Percentiles rank a stretch among this genome's conserved stretches.
These are phyloP conservation scores for Suhomyces emberorum DNA, from an alignment of 805 yeast genomes.

Conservation along the genomic window DNA sequence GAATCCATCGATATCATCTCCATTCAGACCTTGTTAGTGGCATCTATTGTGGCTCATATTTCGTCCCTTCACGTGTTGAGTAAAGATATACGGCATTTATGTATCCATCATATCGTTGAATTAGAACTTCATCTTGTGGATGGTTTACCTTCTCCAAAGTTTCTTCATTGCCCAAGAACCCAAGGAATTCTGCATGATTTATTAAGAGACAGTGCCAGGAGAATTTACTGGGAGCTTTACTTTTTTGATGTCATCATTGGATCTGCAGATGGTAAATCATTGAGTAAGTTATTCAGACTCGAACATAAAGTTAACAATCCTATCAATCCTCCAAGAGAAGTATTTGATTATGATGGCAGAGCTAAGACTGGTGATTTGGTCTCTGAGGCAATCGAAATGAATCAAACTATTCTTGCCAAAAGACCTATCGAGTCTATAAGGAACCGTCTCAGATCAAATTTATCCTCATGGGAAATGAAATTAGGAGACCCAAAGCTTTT, in stretches of 20 bases:
- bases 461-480: conserved; percentile 50
- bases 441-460: conserved; percentile 41
- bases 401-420: conserved; percentile 42
- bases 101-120: conserved; percentile 35
- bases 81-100: conserved; percentile 38
- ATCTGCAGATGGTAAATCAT: conserved; percentile 48
- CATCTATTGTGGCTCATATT: conserved; percentile 46
- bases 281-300: conserved; percentile 32
- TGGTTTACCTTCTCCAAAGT: conserved; percentile 7
- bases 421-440: conserved; percentile 33
- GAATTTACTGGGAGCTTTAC: conserved; percentile 51
- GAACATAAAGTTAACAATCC: conserved; percentile 41
- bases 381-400: conserved; percentile 47
- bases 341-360: conserved; percentile 47
- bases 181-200: conserved; percentile 9
- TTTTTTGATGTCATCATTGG: conserved; percentile 53
- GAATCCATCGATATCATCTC: conserved; percentile 38
- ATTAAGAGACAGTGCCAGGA: conserved; percentile 33
- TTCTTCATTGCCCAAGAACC: conserved; percentile 14
- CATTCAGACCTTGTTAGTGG: conserved; percentile 39
- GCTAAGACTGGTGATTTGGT: conserved; percentile 47
- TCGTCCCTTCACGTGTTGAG: conserved; percentile 51
- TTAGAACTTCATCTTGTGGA: conserved; percentile 42
- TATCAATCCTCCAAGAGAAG: conserved; percentile 24
- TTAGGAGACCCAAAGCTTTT: conserved; percentile 39